Evolutionary conservation across 306 rosid species (phyloP), one percentile per base, ranked within the genome.

Genomic region (Rosa persica): DNA sequence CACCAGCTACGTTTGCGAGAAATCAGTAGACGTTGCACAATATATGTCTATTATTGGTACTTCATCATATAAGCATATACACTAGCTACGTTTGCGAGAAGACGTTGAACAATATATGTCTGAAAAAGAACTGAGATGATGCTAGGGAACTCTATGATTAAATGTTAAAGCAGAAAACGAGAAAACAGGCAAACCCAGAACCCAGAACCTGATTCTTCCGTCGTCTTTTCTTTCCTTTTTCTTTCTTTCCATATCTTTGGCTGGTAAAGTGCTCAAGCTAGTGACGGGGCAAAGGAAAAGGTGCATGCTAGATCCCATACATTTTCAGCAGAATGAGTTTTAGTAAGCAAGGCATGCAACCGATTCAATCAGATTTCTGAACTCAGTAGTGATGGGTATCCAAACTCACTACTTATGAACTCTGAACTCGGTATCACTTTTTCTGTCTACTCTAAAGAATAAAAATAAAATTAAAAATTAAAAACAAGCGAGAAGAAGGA

Each of bases 291-390:
- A 22, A 58, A 48, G 12, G 6, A 30, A 46, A 47, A 17, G 71
- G 68, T 64, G 78, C 78, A 44, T 75, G 71, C 78, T 25, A 46
- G 30, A 79, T 71, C 27, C 73, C 72, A 20, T 22, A 43, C 38
- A 48, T 43, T 51, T 47, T 9, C 55, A 73, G 49, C 46, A 47
- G 16, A 22, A n/a, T 34, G 68, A 64, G 15, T 3, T 13, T 6
- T 27, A 12, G 40, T 12, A 61, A 23, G 38, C 8, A 62, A 5
- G 10, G n/a, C 44, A 64, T 64, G 69, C 69, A 64, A 38, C 44
- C 12, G 44, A 65, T 36, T 12, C 70, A 10, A 34, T 16, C 9
- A 62, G 22, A 30, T 13, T 62, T 27, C 40, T 34, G 68, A 62
- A 34, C 40, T 27, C 40, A 25, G 38, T 61, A 23, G 38, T 60